These are phyloP conservation scores for Scutellaria galericulata DNA, from an alignment of 257 asterid species.

Conservation along the genomic window DNA sequence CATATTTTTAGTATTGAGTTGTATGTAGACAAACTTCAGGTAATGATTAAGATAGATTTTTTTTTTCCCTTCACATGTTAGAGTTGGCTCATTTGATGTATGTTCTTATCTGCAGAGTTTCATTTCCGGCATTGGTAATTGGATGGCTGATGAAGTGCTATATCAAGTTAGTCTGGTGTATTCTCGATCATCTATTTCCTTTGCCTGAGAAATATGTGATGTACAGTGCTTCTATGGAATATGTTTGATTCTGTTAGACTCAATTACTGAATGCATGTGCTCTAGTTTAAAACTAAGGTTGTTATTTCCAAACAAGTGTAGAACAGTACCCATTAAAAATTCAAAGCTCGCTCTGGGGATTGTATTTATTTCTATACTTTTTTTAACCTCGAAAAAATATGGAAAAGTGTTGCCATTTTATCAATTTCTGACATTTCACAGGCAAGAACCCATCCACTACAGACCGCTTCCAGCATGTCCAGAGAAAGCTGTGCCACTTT, in stretches of 20 bases:
- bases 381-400: not conserved
- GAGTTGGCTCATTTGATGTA: slow-evolving; percentile 24
- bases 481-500: slow-evolving; percentile 65
- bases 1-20: slow-evolving; percentile 8
- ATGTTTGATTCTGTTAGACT: slow-evolving; percentile 15
- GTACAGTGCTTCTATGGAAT: slow-evolving; percentile 15
- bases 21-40: slow-evolving; percentile 13
- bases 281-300: slow-evolving; percentile 15
- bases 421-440: slow-evolving; percentile 37
- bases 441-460: slow-evolving; percentile 94
- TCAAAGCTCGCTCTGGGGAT: not conserved
- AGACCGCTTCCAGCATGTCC: slow-evolving; percentile 78
- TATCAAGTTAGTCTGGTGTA: slow-evolving; percentile 73
- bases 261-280: slow-evolving; percentile 18
- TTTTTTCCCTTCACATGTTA: slow-evolving; percentile 32
- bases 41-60: slow-evolving; percentile 22
- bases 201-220: slow-evolving; percentile 19
- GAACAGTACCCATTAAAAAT: not conserved
- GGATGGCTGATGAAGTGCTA: slow-evolving; percentile 99
- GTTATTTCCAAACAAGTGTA: slow-evolving; percentile 2
- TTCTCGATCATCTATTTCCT: slow-evolving; percentile 31
- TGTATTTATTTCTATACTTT: slow-evolving; percentile 21
- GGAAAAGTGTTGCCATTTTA: not conserved
- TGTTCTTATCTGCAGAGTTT: slow-evolving; percentile 69
- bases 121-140: slow-evolving; percentile 96